phyloP scores from a whole-genome alignment of 345 rosid species.

The Lepidium africanum region DNA sequence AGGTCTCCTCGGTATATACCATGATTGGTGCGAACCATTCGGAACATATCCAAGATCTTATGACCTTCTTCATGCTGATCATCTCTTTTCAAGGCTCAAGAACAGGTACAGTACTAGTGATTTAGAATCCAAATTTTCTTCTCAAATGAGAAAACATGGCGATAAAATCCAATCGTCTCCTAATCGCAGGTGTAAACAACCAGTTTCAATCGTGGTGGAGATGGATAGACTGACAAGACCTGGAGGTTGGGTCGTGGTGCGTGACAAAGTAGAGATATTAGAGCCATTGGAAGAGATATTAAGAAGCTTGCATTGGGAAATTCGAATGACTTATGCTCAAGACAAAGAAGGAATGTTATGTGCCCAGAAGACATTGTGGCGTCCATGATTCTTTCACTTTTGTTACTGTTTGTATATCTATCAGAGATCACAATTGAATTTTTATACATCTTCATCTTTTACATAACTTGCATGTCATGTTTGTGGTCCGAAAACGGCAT shows the following conservation, averaged over 20 bases:
- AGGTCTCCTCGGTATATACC: slow-evolving; percentile 77
- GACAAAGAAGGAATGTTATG: slow-evolving; percentile 76
- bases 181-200: slow-evolving; percentile 63
- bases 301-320: slow-evolving; percentile 86
- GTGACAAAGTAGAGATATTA: slow-evolving; percentile 79
- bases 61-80: slow-evolving; percentile 92
- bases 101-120: slow-evolving; percentile 44
- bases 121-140: not conserved
- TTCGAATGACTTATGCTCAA: slow-evolving; percentile 76
- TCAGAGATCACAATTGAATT: not conserved
- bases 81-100: slow-evolving; percentile 90
- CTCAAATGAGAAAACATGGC: not conserved
- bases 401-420: not conserved
- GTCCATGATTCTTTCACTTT: slow-evolving; percentile 41
- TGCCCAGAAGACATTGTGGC: slow-evolving; percentile 80
- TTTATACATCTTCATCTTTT: not conserved
- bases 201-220: slow-evolving; percentile 72
- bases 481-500: not conserved
- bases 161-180: not conserved
- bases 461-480: not conserved
- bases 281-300: slow-evolving; percentile 64
- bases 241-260: slow-evolving; percentile 80
- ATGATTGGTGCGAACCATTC: slow-evolving; percentile 93
- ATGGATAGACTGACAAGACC: slow-evolving; percentile 82
- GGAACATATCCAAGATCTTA: slow-evolving; percentile 93